Percentiles rank a stretch among this genome's conserved stretches.
Conservation (phyloP, 768 basidiomycete genomes). For the Boletus vinaceobasis region DNA sequence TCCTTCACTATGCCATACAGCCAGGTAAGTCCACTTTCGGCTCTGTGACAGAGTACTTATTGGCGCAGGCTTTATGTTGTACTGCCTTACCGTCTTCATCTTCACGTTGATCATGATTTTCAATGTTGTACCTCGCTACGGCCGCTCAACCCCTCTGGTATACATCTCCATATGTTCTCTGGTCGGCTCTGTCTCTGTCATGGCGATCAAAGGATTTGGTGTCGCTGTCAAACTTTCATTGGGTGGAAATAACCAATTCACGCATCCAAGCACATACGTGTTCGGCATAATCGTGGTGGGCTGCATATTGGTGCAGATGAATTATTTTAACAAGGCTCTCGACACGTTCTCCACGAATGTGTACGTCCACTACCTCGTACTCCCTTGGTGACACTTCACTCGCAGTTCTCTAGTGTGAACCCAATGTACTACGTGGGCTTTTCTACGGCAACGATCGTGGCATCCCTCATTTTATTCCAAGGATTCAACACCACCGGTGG, state of each 20-base stretch:
- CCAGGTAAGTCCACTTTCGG: conserved; percentile 57
- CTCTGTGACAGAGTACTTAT: conserved; percentile 6
- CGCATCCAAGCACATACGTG: conserved; percentile 93
- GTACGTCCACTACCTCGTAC: conserved; percentile 46
- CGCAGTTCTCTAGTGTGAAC: conserved; percentile 64
- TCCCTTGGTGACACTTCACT: background rate
- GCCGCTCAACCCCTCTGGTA: conserved; percentile 82
- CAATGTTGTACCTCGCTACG: conserved; percentile 77
- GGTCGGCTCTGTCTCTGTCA: conserved; percentile 94
- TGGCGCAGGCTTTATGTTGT: conserved; percentile 80
- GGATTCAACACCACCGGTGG: conserved; percentile 90
- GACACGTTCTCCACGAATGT: conserved; percentile 97
- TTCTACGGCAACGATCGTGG: conserved; percentile 87
- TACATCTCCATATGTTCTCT: conserved; percentile 97
- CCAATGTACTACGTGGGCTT: conserved; percentile 98
- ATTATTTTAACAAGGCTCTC: conserved; percentile 97
- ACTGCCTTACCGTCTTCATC: conserved; percentile 80
- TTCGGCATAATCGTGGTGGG: conserved; percentile 78
- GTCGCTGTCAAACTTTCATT: conserved; percentile 94
- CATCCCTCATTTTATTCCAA: conserved; percentile 95
- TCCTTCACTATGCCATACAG: conserved; percentile 87
- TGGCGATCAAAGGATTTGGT: conserved; percentile 99
- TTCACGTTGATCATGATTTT: conserved; percentile 88
- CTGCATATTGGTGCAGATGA: conserved; percentile 92
- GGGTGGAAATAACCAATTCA: conserved; percentile 91